Conservation (phyloP, 2,329 filamentous ascomycete genomes). For the Paramyrothecium sp. region DNA sequence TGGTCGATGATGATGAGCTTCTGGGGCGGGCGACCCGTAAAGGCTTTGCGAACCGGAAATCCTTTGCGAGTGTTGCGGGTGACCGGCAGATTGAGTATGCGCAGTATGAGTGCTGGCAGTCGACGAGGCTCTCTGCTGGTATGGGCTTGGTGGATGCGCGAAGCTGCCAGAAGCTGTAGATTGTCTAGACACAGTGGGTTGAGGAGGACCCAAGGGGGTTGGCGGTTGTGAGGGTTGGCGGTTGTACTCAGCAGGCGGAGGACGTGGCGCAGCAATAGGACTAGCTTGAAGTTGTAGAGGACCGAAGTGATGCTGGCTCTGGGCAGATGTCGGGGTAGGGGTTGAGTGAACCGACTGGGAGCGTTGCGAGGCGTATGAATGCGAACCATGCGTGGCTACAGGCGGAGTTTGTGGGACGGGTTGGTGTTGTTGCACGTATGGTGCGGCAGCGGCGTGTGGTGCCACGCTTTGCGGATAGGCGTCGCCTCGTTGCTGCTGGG, state of each 20-base stretch:
- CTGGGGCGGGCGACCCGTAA: constrained; percentile 41
- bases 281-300: constrained; percentile 51
- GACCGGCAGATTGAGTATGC: constrained; percentile 17
- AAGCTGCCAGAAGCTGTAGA: constrained; percentile 37
- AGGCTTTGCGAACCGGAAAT: constrained; percentile 40
- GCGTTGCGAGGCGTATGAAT: constrained; percentile 42
- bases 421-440: constrained; percentile 38
- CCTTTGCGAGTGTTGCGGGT: constrained; percentile 35
- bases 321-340: constrained; percentile 60
- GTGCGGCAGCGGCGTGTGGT: constrained; percentile 25
- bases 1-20: constrained; percentile 44
- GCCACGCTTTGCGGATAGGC: constrained; percentile 40
- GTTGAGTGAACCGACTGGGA: constrained; percentile 60
- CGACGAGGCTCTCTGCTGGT: constrained; percentile 47
- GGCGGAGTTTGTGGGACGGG: constrained; percentile 49
- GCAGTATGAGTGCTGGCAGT: constrained; percentile 22
- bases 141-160: constrained; percentile 57
- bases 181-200: constrained; percentile 41
- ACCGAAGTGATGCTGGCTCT: constrained; percentile 55
- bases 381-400: constrained; percentile 39
- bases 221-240: constrained; percentile 54
- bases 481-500: constrained; percentile 43
- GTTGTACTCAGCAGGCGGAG: constrained; percentile 38
- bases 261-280: constrained; percentile 45
- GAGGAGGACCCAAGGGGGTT: constrained; percentile 51